These are phyloP conservation scores for Gossypium ekmanianum DNA, from an alignment of 345 rosid species.

Conservation along the genomic window DNA sequence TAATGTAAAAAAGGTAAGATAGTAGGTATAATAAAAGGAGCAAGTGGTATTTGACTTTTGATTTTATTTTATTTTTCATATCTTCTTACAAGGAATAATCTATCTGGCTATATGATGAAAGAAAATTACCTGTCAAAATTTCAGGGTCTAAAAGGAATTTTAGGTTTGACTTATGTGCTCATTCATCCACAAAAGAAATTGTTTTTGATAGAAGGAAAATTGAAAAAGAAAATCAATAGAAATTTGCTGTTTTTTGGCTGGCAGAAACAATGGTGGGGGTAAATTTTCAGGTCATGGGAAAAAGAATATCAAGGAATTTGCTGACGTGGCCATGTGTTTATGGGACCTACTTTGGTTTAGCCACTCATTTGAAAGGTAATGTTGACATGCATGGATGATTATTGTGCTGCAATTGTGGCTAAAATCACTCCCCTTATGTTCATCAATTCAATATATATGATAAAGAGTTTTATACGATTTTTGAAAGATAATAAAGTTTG, in stretches of 20 bases:
- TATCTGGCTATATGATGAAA: background rate
- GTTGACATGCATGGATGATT: background rate
- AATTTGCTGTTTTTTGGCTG: constrained; percentile 19
- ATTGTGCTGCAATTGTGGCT: background rate
- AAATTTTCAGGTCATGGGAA: background rate
- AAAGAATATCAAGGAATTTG: background rate
- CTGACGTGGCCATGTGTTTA: constrained; percentile 15
- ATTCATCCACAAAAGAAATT: background rate
- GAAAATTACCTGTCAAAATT: background rate
- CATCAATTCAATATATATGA: too few relatives aligned
- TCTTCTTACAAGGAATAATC: background rate
- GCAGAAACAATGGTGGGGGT: constrained; percentile 6
- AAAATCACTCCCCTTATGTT: background rate
- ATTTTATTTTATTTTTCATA: background rate
- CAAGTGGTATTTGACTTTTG: constrained; percentile 8
- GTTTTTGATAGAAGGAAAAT: background rate
- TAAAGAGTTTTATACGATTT: background rate
- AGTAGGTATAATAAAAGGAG: background rate
- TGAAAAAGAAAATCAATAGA: background rate
- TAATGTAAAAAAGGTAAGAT: background rate
- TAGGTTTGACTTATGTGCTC: background rate
- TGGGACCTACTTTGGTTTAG: background rate
- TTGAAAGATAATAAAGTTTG: too few relatives aligned
- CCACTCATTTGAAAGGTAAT: constrained; percentile 6
- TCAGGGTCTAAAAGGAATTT: background rate